Conservation (phyloP, 2,329 filamentous ascomycete species). For the Fusarium begoniae region DNA sequence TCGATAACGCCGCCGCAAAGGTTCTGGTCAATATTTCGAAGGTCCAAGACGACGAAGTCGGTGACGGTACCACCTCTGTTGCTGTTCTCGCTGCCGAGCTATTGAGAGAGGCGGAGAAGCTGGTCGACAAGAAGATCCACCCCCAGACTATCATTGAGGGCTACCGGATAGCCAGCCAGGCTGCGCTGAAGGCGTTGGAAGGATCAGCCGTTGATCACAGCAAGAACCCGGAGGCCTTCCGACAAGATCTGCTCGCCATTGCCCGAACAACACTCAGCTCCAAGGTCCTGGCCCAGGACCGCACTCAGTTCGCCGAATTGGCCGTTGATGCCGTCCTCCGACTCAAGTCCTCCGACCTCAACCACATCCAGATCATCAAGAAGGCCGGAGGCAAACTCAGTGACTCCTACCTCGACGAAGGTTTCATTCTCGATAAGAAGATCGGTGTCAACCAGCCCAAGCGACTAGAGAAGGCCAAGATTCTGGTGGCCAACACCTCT, state of each 20-base stretch:
- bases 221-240: constrained; percentile 82
- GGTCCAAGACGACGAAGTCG: constrained; percentile 98
- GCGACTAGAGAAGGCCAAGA: constrained; percentile 96
- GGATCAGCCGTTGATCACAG: constrained; percentile 90
- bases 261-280: constrained; percentile 96
- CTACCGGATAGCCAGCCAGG: constrained; percentile 94
- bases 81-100: constrained; percentile 95
- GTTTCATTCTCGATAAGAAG: constrained; percentile 99
- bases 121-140: constrained; percentile 98
- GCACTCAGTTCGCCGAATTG: constrained; percentile 88
- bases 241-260: constrained; percentile 88
- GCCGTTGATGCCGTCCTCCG: constrained; percentile 92
- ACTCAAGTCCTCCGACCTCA: constrained; percentile 90
- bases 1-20: constrained; percentile 98
- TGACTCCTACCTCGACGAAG: constrained; percentile 97
- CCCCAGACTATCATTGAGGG: constrained; percentile 99
- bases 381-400: constrained; percentile 97
- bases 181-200: constrained; percentile 85
- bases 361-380: constrained; percentile 99
- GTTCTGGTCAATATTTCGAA: constrained; percentile 99
- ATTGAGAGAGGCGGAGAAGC: constrained; percentile 93
- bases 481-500: constrained; percentile 94
- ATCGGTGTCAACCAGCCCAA: constrained; percentile 99
- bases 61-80: constrained; percentile 98
- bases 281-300: constrained; percentile 94